Evolutionary conservation across 139 green algal genomes (phyloP).

Genomic region (Chlorella ohadii): DNA sequence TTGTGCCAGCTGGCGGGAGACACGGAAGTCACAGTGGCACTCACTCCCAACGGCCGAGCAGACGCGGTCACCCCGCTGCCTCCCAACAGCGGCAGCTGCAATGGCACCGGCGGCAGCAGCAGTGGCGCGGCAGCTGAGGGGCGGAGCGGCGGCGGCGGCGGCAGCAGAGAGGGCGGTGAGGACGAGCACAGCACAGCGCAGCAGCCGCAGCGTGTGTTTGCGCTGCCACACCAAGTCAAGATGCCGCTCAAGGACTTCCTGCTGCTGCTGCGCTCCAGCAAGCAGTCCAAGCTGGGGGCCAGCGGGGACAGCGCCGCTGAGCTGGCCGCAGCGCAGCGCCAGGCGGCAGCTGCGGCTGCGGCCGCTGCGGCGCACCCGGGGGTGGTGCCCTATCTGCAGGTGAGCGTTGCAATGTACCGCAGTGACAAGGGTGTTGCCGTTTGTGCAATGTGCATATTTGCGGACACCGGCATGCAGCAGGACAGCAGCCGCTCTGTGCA

Average conservation of each 20-base stretch:
- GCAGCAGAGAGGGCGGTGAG: neutral
- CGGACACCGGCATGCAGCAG: too few relatives aligned
- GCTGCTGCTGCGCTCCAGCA: neutral
- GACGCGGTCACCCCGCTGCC: slow-evolving; percentile 34
- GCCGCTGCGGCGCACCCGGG: neutral
- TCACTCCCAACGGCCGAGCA: slow-evolving; percentile 49
- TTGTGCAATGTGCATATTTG: too few relatives aligned
- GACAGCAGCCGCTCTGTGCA: too few relatives aligned
- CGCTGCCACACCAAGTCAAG: slow-evolving; percentile 35
- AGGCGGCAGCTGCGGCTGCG: neutral
- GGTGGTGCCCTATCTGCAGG: neutral
- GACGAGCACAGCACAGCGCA: too few relatives aligned
- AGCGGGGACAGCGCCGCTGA: neutral
- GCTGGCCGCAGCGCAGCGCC: neutral
- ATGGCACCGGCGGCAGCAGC: neutral
- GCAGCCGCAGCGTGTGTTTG: slow-evolving; percentile 17
- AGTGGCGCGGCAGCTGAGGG: too few relatives aligned
- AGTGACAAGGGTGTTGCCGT: too few relatives aligned
- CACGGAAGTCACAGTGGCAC: slow-evolving; percentile 37
- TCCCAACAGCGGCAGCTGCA: neutral
- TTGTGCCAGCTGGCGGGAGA: slow-evolving; percentile 1
- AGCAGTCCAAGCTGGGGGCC: neutral
- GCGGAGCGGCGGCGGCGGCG: too few relatives aligned
- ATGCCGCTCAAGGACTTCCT: slow-evolving; percentile 34
- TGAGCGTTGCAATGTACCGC: too few relatives aligned